These are phyloP conservation scores for Paramecium primaurelia DNA, from an alignment of 73 alveolate species.

Conservation along the genomic window DNA sequence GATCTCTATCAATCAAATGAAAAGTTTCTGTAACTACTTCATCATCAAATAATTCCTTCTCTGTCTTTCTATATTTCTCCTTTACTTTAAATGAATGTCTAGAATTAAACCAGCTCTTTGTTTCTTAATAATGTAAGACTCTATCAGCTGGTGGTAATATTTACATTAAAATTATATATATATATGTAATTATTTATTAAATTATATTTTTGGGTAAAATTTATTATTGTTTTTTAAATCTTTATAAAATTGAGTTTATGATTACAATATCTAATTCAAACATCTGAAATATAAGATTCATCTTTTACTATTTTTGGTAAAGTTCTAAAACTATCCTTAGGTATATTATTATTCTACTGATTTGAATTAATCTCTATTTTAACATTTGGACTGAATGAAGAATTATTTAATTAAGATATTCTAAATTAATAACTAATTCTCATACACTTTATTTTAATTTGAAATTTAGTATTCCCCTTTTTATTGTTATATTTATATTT, in stretches of 20 bases:
- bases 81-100: not conserved
- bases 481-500: not conserved
- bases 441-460: not conserved
- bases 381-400: not conserved
- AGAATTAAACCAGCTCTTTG: constrained; percentile 10
- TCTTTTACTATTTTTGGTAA: not conserved
- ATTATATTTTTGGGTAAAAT: not conserved
- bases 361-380: not conserved
- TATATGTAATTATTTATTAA: not conserved
- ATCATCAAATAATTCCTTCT: constrained; percentile 28
- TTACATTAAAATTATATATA: not conserved
- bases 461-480: not conserved
- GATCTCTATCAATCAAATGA: constrained; percentile 4
- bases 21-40: not conserved
- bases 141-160: not conserved
- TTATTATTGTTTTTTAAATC: too few species aligned
- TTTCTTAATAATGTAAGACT: not conserved
- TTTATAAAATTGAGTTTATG: not conserved
- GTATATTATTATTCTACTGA: not conserved
- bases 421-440: not conserved
- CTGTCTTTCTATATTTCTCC: not conserved
- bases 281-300: not conserved
- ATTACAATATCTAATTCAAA: not conserved
- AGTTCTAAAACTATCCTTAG: not conserved
- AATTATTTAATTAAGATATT: not conserved